Evolutionary conservation across 2,329 filamentous ascomycete species (phyloP), one percentile per base, ranked within the genome.

Genomic region (Ceratocystis huliohia): DNA sequence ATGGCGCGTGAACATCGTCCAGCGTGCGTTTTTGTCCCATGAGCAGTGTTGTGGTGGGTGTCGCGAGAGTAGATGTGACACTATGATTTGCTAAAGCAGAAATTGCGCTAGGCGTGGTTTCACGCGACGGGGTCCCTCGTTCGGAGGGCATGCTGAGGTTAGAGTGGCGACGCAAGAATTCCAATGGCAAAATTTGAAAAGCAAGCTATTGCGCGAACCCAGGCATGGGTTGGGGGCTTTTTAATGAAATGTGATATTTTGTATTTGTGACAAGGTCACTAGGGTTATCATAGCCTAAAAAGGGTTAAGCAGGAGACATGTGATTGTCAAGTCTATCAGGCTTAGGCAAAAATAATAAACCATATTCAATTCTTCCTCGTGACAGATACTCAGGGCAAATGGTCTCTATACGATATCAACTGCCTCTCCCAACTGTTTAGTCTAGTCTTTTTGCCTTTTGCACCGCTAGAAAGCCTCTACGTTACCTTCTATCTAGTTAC

Each of bases 1-100:
- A 81, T 3, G 88, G 88, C 68, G 81, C 81, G 74, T 91, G 85
- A 72, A 84, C 84, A 71, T 89, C 87, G 68, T 88, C 86, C 37
- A 88, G 79, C 25, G 79, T 77, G 68, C 86, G 84, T 72, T 88
- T 88, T 72, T 87, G 81, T 2, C 85, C 84, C 28, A 87, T 76
- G 8, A 79, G 79, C 63, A 80, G 76, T 25, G 73, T 74, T 33
- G 78, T 76, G 5, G 76, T 78, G 20, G 75, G 20, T 15, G 53
- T 33, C 53, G 17, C 28, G 28, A 57, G 53, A 57, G 25, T 57
- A 7, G 53, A 30, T 22, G 20, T n/a, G n/a, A 15, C 37, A 30
- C 41, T 45, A n/a, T 48, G 22, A 3, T 30, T 48, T 5, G 28
- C 17, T 15, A 13, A 62, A 7, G 33, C 10, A 13, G n/a, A 10